Base-by-base conservation (phyloP, 495 filamentous ascomycete genomes). In the Penicillium arizonense region DNA sequence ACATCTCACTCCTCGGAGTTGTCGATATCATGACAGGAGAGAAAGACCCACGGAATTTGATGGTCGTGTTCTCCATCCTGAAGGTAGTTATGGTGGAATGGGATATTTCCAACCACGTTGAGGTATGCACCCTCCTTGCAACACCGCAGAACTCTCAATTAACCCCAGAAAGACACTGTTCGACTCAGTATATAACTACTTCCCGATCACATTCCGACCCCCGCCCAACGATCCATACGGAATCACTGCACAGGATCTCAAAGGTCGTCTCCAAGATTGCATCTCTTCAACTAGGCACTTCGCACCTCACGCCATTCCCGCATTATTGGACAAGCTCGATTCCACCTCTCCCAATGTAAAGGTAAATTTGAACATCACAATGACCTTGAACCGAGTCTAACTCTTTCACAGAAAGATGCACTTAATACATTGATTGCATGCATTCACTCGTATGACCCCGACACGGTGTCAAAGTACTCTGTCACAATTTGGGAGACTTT, bases 101-200 rank as follows among this genome's bases (percentile, higher is more conserved):
- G 84, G 80, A 87, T 59, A 81, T 89, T 44, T 69, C 77, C 3
- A 69, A 71, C 30, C 74, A 87, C 64, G 80, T 75, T 7, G 86
- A 89, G 75, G 85, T 86, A 69, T 48, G 67, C 58, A 24, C 30
- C 10, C 4, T 30, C 43, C 14, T 36, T 20, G 6, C 20, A 58
- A 67, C 21, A 67, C 82, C 61, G 77, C 75, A 5, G 83, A 87
- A 71, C 81, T 82, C 64, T 38, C 23, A 21, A 14, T 70, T 80
- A 50, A 81, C 44, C 11, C 7, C 10, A 1, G 33, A 51, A 63
- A 86, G 82, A 66, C 74, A 10, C 69, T 89, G 14, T 90, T 89
- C 62, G 87, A 90, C 55, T 74, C 86, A 4, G 85, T 87, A 13
- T 90, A 88, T 62, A 87, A 87, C 55, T 90, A 90, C 65, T 90